phyloP scores from a whole-genome alignment of 805 yeast species.

The Wickerhamomyces bisporus region DNA sequence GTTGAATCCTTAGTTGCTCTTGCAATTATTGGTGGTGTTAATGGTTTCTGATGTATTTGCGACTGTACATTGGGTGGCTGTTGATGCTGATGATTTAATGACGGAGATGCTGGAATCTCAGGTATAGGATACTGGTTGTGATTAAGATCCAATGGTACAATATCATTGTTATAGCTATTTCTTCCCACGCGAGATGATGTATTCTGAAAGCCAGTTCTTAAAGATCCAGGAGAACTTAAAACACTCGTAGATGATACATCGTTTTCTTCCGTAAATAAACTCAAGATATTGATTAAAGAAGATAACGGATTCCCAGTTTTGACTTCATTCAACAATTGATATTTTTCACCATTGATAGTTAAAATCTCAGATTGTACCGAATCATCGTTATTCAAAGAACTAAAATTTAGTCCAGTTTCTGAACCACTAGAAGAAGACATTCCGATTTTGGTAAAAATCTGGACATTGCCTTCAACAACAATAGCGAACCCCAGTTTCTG shows the following conservation, averaged over 20 bases:
- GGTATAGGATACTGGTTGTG: slow-evolving; percentile 2
- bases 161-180: slow-evolving; percentile 6
- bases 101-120: background rate
- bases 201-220: background rate
- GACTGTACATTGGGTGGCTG: background rate
- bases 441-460: slow-evolving; percentile 59
- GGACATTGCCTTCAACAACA: slow-evolving; percentile 87
- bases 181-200: background rate
- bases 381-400: slow-evolving; percentile 16
- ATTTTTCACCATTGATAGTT: slow-evolving; percentile 50
- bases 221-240: slow-evolving; percentile 1
- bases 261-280: slow-evolving; percentile 55
- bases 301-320: slow-evolving; percentile 83
- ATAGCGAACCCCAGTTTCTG: slow-evolving; percentile 82
- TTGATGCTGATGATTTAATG: background rate
- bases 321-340: slow-evolving; percentile 73
- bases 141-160: slow-evolving; percentile 17
- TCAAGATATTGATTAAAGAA: slow-evolving; percentile 73
- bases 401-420: slow-evolving; percentile 1
- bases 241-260: slow-evolving; percentile 5
- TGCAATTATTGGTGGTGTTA: slow-evolving; percentile 52
- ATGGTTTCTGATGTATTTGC: slow-evolving; percentile 2
- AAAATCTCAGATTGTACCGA: slow-evolving; percentile 28
- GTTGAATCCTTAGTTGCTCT: slow-evolving; percentile 73
- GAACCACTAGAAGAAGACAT: slow-evolving; percentile 19